Evolutionary conservation across 2,329 filamentous ascomycete genomes (phyloP).

Genomic region (Verticillium nubilum): DNA sequence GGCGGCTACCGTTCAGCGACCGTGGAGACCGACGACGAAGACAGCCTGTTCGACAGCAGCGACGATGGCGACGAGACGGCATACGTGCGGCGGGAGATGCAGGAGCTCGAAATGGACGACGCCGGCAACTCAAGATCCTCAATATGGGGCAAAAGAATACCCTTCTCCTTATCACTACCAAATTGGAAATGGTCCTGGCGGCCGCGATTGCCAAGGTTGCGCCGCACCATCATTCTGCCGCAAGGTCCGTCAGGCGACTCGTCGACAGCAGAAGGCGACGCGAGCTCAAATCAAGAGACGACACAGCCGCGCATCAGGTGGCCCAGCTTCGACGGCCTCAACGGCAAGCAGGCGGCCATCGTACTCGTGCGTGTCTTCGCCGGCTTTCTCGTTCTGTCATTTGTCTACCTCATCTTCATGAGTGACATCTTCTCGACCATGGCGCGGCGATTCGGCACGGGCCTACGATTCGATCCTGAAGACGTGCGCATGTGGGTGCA

Average conservation of each 20-base stretch:
- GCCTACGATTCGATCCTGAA: slow-evolving; percentile 75
- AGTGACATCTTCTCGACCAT: slow-evolving; percentile 74
- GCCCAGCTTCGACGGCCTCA: not conserved
- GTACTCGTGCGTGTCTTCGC: slow-evolving; percentile 70
- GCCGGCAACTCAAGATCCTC: slow-evolving; percentile 32
- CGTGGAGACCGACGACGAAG: slow-evolving; percentile 71
- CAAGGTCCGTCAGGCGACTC: slow-evolving; percentile 24
- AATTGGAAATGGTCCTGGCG: slow-evolving; percentile 52
- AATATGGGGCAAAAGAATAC: slow-evolving; percentile 51
- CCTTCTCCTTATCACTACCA: slow-evolving; percentile 45
- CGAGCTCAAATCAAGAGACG: not conserved
- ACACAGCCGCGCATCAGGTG: not conserved
- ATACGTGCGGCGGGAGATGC: slow-evolving; percentile 72
- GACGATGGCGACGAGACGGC: slow-evolving; percentile 50
- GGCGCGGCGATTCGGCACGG: slow-evolving; percentile 55
- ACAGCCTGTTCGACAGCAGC: slow-evolving; percentile 46
- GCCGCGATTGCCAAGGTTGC: slow-evolving; percentile 42
- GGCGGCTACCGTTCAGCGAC: slow-evolving; percentile 72
- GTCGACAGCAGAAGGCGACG: slow-evolving; percentile 2
- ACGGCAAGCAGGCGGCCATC: slow-evolving; percentile 28
- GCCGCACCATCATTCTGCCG: slow-evolving; percentile 43
- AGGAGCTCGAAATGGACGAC: slow-evolving; percentile 77
- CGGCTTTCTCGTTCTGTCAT: slow-evolving; percentile 65
- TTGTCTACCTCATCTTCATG: slow-evolving; percentile 81
- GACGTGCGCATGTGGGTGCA: slow-evolving; percentile 73